Base-by-base conservation (phyloP, 441 rosid genomes). In the Eutrema salsugineum region DNA sequence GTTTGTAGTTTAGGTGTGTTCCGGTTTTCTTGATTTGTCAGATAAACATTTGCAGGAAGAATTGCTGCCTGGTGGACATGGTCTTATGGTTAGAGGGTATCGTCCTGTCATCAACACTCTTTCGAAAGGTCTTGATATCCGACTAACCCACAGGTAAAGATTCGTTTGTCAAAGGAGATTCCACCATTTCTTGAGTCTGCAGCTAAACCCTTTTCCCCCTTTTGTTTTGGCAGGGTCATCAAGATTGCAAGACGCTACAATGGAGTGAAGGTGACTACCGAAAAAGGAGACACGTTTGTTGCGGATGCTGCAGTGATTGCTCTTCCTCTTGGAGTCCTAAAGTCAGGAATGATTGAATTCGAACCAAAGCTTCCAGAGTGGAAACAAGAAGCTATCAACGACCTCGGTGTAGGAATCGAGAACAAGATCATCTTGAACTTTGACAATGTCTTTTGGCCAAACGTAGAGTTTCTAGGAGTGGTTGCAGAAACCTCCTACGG, bases 71-170 rank as follows among this genome's bases (percentile, higher is more conserved):
- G 98, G 99, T 70, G 99, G 99, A 58, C 99, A 95, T 48, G 99
- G 97, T 56, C 90, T 95, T 60, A 95, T 95, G 98, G 98, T 93
- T 17, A 81, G 97, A 83, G 98, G 97, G 50, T 95, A 95, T 79
- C 86, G 87, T 47, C 97, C 97, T 54, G 95, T 95, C 33, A 85
- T 95, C 63, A 89, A 93, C 86, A 89, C 99, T 49, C 98, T 93
- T 57, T 93, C 98, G 35, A 89, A 89, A 82, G 97, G 98, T 47
- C 95, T 95, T 40, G 95, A 93, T 78, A 83, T 93, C 60, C 96
- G 90, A 68, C 51, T 95, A 77, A 79, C 69, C 66, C 96, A 86
- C 81, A 89, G 94, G 97, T 93, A 81, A 27, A 15, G 7, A 14
- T 56, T 59, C 30, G 28, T 55, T 54, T 46, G 1, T 27, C 47